phyloP scores from a whole-genome alignment of 371 early-diverging fungal species.

The Mortierella sp. region DNA sequence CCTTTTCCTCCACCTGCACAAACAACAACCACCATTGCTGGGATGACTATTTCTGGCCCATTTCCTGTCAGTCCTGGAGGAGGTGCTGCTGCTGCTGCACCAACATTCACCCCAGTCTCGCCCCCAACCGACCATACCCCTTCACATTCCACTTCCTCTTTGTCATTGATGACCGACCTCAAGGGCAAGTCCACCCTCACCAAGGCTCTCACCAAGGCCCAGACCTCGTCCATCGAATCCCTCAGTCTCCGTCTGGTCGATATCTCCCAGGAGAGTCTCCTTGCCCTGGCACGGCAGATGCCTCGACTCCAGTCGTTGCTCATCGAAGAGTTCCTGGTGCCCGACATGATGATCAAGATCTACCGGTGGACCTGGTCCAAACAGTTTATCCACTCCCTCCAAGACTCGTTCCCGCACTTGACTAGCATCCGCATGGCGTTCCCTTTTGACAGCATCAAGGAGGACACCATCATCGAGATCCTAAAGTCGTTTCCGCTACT shows the following conservation, averaged over 20 bases:
- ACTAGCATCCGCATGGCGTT: slow-evolving; percentile 33
- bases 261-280: slow-evolving; percentile 37
- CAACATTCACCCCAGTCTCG: neutral
- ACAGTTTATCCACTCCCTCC: slow-evolving; percentile 33
- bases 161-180: too few species aligned
- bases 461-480: slow-evolving; percentile 46
- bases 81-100: neutral
- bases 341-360: slow-evolving; percentile 55
- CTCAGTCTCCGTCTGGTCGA: slow-evolving; percentile 49
- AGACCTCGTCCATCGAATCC: slow-evolving; percentile 24
- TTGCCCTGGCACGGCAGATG: slow-evolving; percentile 26
- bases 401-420: slow-evolving; percentile 26
- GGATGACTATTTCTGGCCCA: slow-evolving; percentile 8
- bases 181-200: slow-evolving; percentile 17
- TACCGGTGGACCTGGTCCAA: slow-evolving; percentile 51
- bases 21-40: neutral
- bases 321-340: slow-evolving; percentile 47
- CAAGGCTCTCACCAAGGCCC: neutral
- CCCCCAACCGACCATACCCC: neutral
- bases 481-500: slow-evolving; percentile 36
- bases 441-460: slow-evolving; percentile 45
- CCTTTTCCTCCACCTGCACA: neutral
- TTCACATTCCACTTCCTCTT: too few species aligned
- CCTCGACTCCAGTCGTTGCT: slow-evolving; percentile 28
- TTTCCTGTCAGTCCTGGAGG: neutral